Percentiles rank a stretch among this genome's conserved stretches.
phyloP scores from a whole-genome alignment of 2,329 filamentous ascomycete species.

The Epichloe hybrida region DNA sequence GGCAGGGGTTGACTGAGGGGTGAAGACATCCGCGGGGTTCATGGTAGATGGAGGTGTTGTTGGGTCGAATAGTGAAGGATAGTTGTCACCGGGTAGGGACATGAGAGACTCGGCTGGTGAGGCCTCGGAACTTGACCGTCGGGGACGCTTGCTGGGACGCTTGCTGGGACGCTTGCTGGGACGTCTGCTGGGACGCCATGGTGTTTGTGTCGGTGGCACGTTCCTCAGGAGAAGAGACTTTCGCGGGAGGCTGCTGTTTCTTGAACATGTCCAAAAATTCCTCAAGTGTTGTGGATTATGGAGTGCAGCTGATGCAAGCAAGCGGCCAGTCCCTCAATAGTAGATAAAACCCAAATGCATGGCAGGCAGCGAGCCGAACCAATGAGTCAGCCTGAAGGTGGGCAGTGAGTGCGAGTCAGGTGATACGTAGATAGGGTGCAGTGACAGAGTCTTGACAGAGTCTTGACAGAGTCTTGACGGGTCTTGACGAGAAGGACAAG shows the following conservation, averaged over 20 bases:
- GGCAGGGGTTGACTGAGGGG: constrained; percentile 26
- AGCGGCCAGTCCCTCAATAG: constrained; percentile 8
- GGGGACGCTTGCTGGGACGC: constrained; percentile 21
- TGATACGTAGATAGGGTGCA: neutral
- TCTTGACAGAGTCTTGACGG: too few species aligned
- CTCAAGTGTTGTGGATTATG: neutral
- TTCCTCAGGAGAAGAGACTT: neutral
- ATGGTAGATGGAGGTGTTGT: constrained; percentile 22
- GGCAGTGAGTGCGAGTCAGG: constrained; percentile 12
- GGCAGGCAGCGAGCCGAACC: constrained; percentile 10
- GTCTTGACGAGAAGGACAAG: constrained; percentile 7
- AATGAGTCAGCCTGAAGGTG: constrained; percentile 10
- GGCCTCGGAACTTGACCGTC: constrained; percentile 35
- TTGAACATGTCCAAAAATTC: constrained; percentile 5
- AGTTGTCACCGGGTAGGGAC: constrained; percentile 35
- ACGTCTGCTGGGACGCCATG: constrained; percentile 23
- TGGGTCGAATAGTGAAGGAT: constrained; percentile 33
- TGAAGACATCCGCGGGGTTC: constrained; percentile 36
- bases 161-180: constrained; percentile 20
- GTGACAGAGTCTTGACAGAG: neutral
- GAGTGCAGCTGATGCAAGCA: constrained; percentile 2
- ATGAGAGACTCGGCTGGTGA: constrained; percentile 42
- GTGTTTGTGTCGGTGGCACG: constrained; percentile 3
- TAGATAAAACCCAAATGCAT: constrained; percentile 10
- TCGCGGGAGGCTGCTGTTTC: neutral